Evolutionary conservation across 2,329 filamentous ascomycete species (phyloP), one percentile per base, ranked within the genome.

Genomic region (Endoconidiophora polonica): DNA sequence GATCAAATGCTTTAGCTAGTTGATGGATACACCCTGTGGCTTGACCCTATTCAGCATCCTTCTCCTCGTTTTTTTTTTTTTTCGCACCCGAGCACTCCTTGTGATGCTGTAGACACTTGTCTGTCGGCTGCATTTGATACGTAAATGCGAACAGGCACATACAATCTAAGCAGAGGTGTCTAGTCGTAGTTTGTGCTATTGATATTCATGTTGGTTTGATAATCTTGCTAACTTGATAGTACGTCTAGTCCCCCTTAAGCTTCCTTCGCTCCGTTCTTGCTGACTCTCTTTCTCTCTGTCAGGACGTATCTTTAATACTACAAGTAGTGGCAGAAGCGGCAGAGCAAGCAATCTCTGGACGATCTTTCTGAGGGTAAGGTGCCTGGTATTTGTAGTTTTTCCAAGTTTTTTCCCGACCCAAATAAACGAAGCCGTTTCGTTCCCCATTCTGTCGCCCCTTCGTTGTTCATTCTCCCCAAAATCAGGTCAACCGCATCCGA

Each of bases 401-500:
- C 29, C 29, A 33, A 9, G 29, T 12, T 33, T 33, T 33, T 33
- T 33, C 12, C 29, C 29, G 29, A 33, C 29, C 29, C 29, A 33
- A 33, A 33, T 33, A 33, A 33, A 33, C 29, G 29, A 33, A 33
- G 29, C 29, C 29, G 12, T 33, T 33, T 33, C 3, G 29, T 10
- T 33, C 29, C 29, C 7, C 9, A 33, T 33, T 33, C 29, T 33
- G 29, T 33, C 29, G 29, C 29, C 29, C 29, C 29, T 33, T 33
- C 29, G 12, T 33, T 33, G 29, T 33, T 33, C 12, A 33, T 33
- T 43, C 39, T 39, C 41, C 39, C 41, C 24, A 42, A 39, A 33
- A 33, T 33, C 9, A 41, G 20, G 36, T 52, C 38, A 14, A 38
- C 50, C 38, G 26, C 43, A 52, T 54, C 49, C 43, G 42, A 51